These are phyloP conservation scores for Mucor plumbeus DNA, from an alignment of 371 early-diverging fungal genomes.

Conservation along the genomic window DNA sequence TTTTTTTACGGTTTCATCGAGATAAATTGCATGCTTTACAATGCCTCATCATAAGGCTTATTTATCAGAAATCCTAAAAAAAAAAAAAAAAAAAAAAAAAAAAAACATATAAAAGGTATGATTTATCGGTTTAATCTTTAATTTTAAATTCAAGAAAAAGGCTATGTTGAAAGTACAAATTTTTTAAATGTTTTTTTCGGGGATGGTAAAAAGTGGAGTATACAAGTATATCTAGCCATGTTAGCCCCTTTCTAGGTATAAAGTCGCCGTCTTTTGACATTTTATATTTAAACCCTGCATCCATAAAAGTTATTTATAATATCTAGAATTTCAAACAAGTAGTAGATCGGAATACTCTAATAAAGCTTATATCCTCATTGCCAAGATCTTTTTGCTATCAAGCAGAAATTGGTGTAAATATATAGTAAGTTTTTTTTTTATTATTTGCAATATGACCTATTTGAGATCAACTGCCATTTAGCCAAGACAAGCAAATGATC, in stretches of 20 bases:
- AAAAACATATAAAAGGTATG: background rate
- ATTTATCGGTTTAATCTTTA: background rate
- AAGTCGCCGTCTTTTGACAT: background rate
- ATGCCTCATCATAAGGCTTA: background rate
- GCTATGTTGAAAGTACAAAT: no score
- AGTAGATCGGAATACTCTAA: no score
- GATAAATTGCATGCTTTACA: background rate
- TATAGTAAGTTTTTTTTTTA: no score
- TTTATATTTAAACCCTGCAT: background rate
- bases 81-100: no score
- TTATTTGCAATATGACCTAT: no score
- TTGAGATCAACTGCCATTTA: no score
- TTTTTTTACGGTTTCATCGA: background rate
- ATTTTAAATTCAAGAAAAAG: background rate
- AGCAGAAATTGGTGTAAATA: no score
- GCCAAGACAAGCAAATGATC: no score
- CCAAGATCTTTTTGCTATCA: no score
- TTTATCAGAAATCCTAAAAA: background rate
- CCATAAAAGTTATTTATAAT: background rate
- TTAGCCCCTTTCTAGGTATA: background rate
- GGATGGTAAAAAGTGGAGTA: background rate
- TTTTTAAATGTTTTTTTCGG: no score
- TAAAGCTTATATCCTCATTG: no score
- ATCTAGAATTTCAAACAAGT: no score
- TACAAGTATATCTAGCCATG: background rate